phyloP scores from a whole-genome alignment of 2,329 filamentous ascomycete species.

The Paecilomyces sp. region DNA sequence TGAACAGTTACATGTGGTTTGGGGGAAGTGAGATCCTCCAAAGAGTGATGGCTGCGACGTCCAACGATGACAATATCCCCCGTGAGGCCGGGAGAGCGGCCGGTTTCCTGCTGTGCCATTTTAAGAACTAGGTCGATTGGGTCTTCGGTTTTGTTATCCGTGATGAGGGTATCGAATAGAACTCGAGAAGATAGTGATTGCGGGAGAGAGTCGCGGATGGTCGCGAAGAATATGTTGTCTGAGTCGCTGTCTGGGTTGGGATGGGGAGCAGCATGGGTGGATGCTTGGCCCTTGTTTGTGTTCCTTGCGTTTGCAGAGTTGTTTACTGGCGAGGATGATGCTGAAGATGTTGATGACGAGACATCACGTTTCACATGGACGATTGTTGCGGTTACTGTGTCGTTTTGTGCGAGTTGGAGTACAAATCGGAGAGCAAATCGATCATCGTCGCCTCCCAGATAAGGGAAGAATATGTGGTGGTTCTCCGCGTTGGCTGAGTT shows the following conservation, averaged over 20 bases:
- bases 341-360: constrained; percentile 2
- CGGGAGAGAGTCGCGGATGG: constrained; percentile 50
- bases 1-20: no score
- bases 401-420: constrained; percentile 74
- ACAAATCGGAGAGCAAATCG: constrained; percentile 70
- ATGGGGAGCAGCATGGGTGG: not conserved
- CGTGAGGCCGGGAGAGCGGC: constrained; percentile 55
- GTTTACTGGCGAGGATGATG: constrained; percentile 1
- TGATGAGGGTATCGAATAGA: constrained; percentile 41
- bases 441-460: constrained; percentile 79
- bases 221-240: constrained; percentile 50
- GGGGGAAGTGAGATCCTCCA: no score
- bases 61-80: constrained; percentile 67
- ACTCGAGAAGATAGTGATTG: constrained; percentile 46
- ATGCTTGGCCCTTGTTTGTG: not conserved
- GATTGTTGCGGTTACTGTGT: constrained; percentile 70
- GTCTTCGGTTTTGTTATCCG: constrained; percentile 35
- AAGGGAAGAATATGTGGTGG: constrained; percentile 82
- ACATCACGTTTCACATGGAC: constrained; percentile 46
- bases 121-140: constrained; percentile 35
- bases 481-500: constrained; percentile 50
- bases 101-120: constrained; percentile 51
- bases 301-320: not conserved
- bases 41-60: no score
- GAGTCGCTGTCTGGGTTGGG: constrained; percentile 24